Base-by-base conservation (phyloP, 495 filamentous ascomycete species). In the Aspergillus biplanus region DNA sequence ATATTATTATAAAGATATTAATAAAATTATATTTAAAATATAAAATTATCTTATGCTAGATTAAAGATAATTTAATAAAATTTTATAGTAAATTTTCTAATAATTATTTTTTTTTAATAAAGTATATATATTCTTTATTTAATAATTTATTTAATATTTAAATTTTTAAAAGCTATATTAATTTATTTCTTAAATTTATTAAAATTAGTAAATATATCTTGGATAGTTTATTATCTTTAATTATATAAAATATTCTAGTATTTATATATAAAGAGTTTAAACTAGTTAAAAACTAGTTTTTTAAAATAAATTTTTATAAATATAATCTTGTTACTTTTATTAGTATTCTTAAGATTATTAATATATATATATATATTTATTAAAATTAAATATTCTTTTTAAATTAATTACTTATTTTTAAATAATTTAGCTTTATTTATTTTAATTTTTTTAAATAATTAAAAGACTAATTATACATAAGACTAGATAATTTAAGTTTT, bases 331-430 rank as follows among this genome's bases (percentile, higher is more conserved):
- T 49, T 49, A 21, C 46, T 48, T n/a, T 13, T 1, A 4, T 48
- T 13, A n/a, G 6, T 48, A 48, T 21, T 48, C 1, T n/a, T 48
- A n/a, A 48, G 6, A 48, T 48, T 48, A 48, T n/a, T 48, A 48
- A 48, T 13, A 7, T 48, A 15, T 48, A n/a, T 16, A 48, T 12
- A 48, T 27, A 27, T 27, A 27, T 27, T 27, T 27, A n/a, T 16
- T 35, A 6, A 52, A 2, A 52, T 52, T 52, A 32, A 4, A 52
- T 52, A 52, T n/a, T n/a, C n/a, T n/a, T n/a, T n/a, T n/a, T n/a
- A n/a, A n/a, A 48, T 48, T 52, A 52, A 52, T 11, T 52, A 7
- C 27, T 52, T 52, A 9, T 52, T 52, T 13, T 33, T 52, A 52
- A 33, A 33, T 35, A 1, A 0, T 52, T 52, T 9, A 52, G 1